phyloP scores from a whole-genome alignment of 345 rosid species.

The Eucalyptus polybractea region DNA sequence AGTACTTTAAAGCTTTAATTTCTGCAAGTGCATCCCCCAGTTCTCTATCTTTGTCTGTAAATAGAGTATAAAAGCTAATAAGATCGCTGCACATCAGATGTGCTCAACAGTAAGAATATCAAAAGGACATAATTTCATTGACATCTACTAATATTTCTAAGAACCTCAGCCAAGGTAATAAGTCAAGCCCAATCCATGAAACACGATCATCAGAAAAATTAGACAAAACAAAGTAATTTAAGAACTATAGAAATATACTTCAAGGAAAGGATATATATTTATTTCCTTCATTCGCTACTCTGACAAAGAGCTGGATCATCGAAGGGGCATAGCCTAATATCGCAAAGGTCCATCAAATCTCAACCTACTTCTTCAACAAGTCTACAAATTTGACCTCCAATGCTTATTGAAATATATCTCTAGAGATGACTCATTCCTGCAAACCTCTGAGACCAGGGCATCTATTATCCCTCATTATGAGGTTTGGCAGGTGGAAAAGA shows the following conservation, averaged over 20 bases:
- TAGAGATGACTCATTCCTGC: background rate
- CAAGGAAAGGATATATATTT: background rate
- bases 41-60: constrained; percentile 34
- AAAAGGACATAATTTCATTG: background rate
- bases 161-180: background rate
- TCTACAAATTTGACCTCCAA: background rate
- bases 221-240: background rate
- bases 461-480: background rate
- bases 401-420: background rate
- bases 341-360: background rate
- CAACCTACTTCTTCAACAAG: background rate
- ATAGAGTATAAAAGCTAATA: background rate
- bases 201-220: background rate
- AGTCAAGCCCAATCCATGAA: background rate
- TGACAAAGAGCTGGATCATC: background rate
- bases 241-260: background rate
- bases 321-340: background rate
- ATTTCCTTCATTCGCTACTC: background rate
- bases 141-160: background rate
- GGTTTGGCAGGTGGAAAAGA: background rate
- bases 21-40: constrained; percentile 31
- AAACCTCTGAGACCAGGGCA: background rate
- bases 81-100: background rate
- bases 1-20: constrained; percentile 22
- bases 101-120: background rate